A percentile compares a stretch with the other conserved stretches of the same genome.
These are phyloP conservation scores for Alternaria triticimaculans DNA, from an alignment of 2,329 filamentous ascomycete genomes.

Conservation along the genomic window DNA sequence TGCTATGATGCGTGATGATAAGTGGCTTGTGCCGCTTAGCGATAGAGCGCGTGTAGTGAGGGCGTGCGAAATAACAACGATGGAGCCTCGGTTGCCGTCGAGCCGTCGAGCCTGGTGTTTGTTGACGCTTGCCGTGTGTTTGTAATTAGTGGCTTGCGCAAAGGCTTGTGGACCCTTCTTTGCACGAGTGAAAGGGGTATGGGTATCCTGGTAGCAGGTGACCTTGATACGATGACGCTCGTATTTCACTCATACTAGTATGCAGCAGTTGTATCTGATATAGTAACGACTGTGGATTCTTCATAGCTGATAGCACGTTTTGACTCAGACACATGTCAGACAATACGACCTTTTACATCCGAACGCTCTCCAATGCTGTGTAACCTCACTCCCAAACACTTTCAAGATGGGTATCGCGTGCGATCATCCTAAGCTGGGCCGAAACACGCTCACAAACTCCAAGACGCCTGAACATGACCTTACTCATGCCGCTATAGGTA, in stretches of 20 bases:
- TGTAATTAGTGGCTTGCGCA: slow-evolving; percentile 1
- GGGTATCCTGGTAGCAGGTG: slow-evolving; percentile 12
- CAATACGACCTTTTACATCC: not conserved
- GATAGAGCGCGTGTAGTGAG: slow-evolving; percentile 14
- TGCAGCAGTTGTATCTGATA: not conserved
- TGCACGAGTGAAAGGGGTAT: slow-evolving; percentile 2
- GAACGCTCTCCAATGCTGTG: not conserved
- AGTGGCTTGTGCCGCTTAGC: slow-evolving; percentile 18
- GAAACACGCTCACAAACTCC: slow-evolving; percentile 20
- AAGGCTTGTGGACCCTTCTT: slow-evolving; percentile 1
- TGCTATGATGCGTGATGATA: slow-evolving; percentile 5
- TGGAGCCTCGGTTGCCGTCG: not conserved
- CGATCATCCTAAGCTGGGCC: slow-evolving; percentile 17
- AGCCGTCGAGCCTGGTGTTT: slow-evolving; percentile 10
- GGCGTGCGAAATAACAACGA: slow-evolving; percentile 1
- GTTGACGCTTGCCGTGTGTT: slow-evolving; percentile 16
- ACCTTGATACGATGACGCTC: not conserved
- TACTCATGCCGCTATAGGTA: slow-evolving; percentile 23
- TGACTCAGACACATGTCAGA: not conserved
- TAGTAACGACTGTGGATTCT: not conserved
- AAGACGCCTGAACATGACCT: slow-evolving; percentile 34
- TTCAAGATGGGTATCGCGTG: slow-evolving; percentile 37
- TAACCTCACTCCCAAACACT: slow-evolving; percentile 16
- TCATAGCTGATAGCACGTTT: not conserved
- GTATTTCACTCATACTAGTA: not conserved